Percentiles rank a stretch among this genome's conserved stretches.
Conservation (phyloP, 352 stramenopile genomes). For the Pythium phragmitis region DNA sequence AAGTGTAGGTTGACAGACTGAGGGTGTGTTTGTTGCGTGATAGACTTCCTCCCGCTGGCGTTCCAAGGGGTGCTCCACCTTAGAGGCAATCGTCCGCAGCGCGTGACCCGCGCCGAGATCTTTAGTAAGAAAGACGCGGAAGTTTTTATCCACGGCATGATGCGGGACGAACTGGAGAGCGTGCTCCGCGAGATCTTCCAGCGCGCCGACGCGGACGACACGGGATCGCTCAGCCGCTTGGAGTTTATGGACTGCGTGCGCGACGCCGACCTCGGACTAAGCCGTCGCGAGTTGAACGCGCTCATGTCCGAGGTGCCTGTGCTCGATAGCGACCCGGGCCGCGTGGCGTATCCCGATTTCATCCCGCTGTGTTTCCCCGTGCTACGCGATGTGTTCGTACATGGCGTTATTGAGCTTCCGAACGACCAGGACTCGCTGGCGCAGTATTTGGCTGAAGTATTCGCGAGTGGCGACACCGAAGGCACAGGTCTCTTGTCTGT, state of each 20-base stretch:
- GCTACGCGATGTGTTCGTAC: conserved; percentile 48
- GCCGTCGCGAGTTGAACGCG: conserved; percentile 70
- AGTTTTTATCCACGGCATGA: conserved; percentile 73
- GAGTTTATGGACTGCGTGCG: conserved; percentile 71
- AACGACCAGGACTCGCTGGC: conserved; percentile 65
- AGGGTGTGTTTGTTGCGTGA: not conserved
- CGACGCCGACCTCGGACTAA: conserved; percentile 69
- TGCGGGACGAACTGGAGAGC: conserved; percentile 81
- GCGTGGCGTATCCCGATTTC: conserved; percentile 53
- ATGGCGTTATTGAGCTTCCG: conserved; percentile 59
- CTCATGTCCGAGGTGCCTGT: conserved; percentile 62
- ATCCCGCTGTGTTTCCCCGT: conserved; percentile 62
- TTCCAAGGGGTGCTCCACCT: conserved; percentile 50
- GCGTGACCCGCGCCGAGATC: conserved; percentile 39
- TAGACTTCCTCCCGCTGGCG: conserved; percentile 53
- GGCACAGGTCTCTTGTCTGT: conserved; percentile 60
- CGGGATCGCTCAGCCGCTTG: conserved; percentile 39
- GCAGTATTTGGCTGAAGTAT: conserved; percentile 74
- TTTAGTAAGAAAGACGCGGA: conserved; percentile 48
- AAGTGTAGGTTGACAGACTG: not conserved
- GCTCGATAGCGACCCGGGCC: conserved; percentile 29
- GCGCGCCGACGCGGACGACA: conserved; percentile 55
- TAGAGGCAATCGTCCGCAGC: conserved; percentile 42
- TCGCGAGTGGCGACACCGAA: conserved; percentile 66
- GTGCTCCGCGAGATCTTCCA: conserved; percentile 78